phyloP scores from a whole-genome alignment of 345 rosid genomes.

The Cardiospermum halicacabum region DNA sequence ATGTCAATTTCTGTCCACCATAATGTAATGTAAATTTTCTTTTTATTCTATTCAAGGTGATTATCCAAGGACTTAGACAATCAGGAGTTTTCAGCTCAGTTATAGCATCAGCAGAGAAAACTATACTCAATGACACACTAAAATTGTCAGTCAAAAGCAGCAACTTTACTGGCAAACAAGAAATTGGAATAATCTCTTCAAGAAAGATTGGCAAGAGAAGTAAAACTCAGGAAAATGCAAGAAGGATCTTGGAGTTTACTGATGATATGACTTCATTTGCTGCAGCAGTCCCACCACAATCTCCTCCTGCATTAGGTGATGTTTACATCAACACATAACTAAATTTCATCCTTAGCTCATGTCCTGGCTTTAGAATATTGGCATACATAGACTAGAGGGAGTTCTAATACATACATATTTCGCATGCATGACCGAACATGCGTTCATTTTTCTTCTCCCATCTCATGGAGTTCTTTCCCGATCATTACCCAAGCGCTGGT shows the following conservation, averaged over 20 bases:
- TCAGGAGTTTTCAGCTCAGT: slow-evolving; percentile 60
- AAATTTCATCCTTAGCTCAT: not conserved
- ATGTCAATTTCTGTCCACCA: not conserved
- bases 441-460: slow-evolving; percentile 10
- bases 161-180: slow-evolving; percentile 26
- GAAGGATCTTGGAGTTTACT: slow-evolving; percentile 42
- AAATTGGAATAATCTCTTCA: slow-evolving; percentile 28
- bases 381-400: not conserved
- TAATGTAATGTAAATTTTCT: not conserved
- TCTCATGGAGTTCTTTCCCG: slow-evolving; percentile 39
- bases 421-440: slow-evolving; percentile 10
- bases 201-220: slow-evolving; percentile 36
- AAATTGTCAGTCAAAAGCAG: slow-evolving; percentile 27
- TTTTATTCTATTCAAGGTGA: slow-evolving; percentile 35
- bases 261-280: slow-evolving; percentile 14
- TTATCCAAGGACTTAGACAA: slow-evolving; percentile 68
- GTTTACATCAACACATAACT: slow-evolving; percentile 15
- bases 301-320: slow-evolving; percentile 47
- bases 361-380: not conserved
- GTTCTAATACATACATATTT: slow-evolving; percentile 4
- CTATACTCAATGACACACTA: slow-evolving; percentile 24
- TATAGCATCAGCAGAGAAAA: slow-evolving; percentile 39
- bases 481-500: slow-evolving; percentile 45
- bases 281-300: slow-evolving; percentile 54
- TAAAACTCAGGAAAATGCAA: slow-evolving; percentile 42